Evolutionary conservation across 345 rosid species (phyloP).

Genomic region (Melaleuca alternifolia): DNA sequence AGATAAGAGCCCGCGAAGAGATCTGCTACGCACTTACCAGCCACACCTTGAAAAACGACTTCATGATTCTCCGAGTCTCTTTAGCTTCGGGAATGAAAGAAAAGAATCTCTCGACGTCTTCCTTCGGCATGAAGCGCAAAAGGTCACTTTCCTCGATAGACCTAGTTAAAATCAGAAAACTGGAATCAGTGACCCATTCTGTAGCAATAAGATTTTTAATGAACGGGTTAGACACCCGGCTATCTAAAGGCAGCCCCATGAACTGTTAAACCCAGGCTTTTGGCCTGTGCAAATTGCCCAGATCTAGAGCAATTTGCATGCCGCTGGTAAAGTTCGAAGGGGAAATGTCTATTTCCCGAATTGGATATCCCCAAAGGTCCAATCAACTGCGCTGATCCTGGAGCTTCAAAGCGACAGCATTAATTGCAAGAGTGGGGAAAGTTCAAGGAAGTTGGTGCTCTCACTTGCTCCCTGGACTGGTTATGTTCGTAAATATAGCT

Average conservation of each 20-base stretch:
- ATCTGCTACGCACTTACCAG: slow-evolving; percentile 8
- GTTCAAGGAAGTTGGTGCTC: background rate
- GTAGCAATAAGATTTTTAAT: background rate
- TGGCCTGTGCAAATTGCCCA: background rate
- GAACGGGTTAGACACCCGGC: background rate
- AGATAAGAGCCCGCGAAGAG: background rate
- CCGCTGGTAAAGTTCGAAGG: background rate
- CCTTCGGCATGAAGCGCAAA: slow-evolving; percentile 34
- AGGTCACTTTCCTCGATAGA: slow-evolving; percentile 49
- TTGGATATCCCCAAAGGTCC: background rate
- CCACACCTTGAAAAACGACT: slow-evolving; percentile 36
- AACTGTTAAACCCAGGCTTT: background rate
- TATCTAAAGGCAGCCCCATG: background rate
- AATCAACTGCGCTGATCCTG: background rate
- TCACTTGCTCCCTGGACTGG: slow-evolving; percentile 31
- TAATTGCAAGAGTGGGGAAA: background rate
- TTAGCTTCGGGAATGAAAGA: slow-evolving; percentile 28
- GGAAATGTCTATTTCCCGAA: rapidly evolving
- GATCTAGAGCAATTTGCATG: background rate
- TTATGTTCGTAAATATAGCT: slow-evolving; percentile 37
- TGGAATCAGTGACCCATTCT: background rate
- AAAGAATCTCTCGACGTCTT: slow-evolving; percentile 30
- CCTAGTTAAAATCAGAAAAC: slow-evolving; percentile 4
- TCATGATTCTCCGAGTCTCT: slow-evolving; percentile 33
- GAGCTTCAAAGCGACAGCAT: background rate